Percentiles rank a stretch among this genome's conserved stretches.
Conservation (phyloP, 2,329 filamentous ascomycete species). For the Xylariaceae sp. region DNA sequence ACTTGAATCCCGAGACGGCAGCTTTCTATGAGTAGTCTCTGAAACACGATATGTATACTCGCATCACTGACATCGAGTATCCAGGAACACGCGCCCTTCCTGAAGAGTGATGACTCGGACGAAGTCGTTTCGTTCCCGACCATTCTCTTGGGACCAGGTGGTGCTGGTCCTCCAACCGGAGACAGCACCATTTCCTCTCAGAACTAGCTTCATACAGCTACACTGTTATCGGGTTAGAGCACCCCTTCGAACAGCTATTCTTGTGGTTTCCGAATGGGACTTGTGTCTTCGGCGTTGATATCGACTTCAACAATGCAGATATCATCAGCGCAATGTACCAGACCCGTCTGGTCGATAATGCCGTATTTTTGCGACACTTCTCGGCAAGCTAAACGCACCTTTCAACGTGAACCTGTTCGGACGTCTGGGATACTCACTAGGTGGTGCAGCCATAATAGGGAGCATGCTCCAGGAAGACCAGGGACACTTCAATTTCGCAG, state of each 20-base stretch:
- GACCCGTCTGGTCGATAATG: neutral
- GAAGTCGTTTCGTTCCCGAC: too few relatives aligned
- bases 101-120: too few relatives aligned
- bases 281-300: conserved; percentile 18
- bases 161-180: conserved; percentile 9
- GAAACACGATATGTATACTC: conserved; percentile 19
- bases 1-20: conserved; percentile 23
- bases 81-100: conserved; percentile 11
- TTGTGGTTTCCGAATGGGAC: too few relatives aligned
- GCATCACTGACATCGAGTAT: conserved; percentile 20
- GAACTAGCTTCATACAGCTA: too few relatives aligned
- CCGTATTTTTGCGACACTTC: neutral
- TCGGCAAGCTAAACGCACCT: conserved; percentile 2
- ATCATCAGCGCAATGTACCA: neutral
- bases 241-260: too few relatives aligned
- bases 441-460: conserved; percentile 13
- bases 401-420: conserved; percentile 4
- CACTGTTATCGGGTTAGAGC: too few relatives aligned
- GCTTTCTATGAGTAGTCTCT: conserved; percentile 14
- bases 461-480: too few relatives aligned
- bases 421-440: conserved; percentile 22
- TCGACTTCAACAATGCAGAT: neutral
- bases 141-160: conserved; percentile 16
- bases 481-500: too few relatives aligned
- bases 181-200: conserved; percentile 14